Base-by-base conservation (phyloP, 1,284 basidiomycete species). In the Malassezia nana region DNA sequence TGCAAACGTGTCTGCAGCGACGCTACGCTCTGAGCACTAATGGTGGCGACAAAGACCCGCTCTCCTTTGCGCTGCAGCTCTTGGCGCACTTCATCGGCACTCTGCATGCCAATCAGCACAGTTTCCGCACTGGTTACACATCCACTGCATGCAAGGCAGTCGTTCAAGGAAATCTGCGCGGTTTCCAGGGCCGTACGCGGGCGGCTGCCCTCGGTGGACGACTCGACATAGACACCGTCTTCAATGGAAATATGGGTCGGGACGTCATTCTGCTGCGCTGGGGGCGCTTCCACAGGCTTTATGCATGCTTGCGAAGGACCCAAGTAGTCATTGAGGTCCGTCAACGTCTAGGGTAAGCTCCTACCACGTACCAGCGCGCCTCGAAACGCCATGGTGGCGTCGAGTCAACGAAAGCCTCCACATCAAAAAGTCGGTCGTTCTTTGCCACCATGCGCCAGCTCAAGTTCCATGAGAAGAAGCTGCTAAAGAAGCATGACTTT, bases 81-180 rank as follows among this genome's bases (percentile, higher is more conserved):
- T 6, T 61, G 80, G 39, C 90, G 80, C 1, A 98, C 87, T 75
- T 98, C 90, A 22, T 83, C 82, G 70, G 95, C 90, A 13, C 88
- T 92, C 76, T 98, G 94, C 57, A 94, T 81, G n/a, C 89, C 90
- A 72, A 98, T 94, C 55, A 98, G 81, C 31, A 98, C 85, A 12
- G 88, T 92, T 78, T 98, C 92, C 30, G 92, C 92, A 43, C 90
- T 94, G 1, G 92, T 98, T 67, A 98, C 96, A 70, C 92, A 98
- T 1, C 92, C 92, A 59, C 90, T 94, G 78, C 86, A 89, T 20
- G 86, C 88, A 52, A 91, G 78, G 76, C 92, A 98, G 72, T 96
- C 92, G 65, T 95, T 95, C 67, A 96, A 76, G 70, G 84, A 95
- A 66, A 98, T 90, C 73, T 96, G 84, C 0, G 92, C 92, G 0